Percentiles rank a stretch among this genome's conserved stretches.
Evolutionary conservation across 352 stramenopile species (phyloP).

Genomic region (Globisporangium viniferum): DNA sequence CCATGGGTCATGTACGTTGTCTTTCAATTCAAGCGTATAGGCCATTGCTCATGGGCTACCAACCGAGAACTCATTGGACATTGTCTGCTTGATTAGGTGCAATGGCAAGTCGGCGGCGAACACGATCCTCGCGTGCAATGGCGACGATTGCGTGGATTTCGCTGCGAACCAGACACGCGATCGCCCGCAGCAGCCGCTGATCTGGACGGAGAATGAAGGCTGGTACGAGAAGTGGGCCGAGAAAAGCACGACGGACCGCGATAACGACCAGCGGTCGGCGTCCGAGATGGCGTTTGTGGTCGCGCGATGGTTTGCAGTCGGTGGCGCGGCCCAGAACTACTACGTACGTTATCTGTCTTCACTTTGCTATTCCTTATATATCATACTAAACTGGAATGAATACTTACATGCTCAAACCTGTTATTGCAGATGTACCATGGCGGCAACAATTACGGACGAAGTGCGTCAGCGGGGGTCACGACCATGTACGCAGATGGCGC

Average conservation of each 20-base stretch:
- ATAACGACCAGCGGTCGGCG: slow-evolving; percentile 46
- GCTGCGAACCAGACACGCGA: slow-evolving; percentile 38
- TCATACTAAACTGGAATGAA: not conserved
- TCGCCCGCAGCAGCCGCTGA: slow-evolving; percentile 41
- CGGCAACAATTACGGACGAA: slow-evolving; percentile 71
- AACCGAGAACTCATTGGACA: not conserved
- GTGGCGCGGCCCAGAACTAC: slow-evolving; percentile 65
- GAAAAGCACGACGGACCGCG: slow-evolving; percentile 21
- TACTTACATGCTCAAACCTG: not conserved
- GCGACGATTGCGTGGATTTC: slow-evolving; percentile 65
- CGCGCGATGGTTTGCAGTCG: slow-evolving; percentile 65
- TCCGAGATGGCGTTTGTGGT: slow-evolving; percentile 58
- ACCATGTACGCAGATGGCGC: slow-evolving; percentile 73
- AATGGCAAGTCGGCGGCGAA: slow-evolving; percentile 61
- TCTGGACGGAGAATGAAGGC: slow-evolving; percentile 79
- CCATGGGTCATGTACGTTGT: slow-evolving; percentile 68
- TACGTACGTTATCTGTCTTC: slow-evolving; percentile 38
- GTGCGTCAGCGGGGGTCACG: slow-evolving; percentile 55
- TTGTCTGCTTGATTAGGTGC: slow-evolving; percentile 31
- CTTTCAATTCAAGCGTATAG: not conserved
- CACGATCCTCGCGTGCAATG: slow-evolving; percentile 67
- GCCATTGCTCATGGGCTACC: not conserved
- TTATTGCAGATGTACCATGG: slow-evolving; percentile 69
- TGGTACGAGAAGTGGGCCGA: slow-evolving; percentile 71
- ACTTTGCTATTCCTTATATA: not conserved